Evolutionary conservation across 805 yeast species (phyloP).

Genomic region (Myxozyma geophila): DNA sequence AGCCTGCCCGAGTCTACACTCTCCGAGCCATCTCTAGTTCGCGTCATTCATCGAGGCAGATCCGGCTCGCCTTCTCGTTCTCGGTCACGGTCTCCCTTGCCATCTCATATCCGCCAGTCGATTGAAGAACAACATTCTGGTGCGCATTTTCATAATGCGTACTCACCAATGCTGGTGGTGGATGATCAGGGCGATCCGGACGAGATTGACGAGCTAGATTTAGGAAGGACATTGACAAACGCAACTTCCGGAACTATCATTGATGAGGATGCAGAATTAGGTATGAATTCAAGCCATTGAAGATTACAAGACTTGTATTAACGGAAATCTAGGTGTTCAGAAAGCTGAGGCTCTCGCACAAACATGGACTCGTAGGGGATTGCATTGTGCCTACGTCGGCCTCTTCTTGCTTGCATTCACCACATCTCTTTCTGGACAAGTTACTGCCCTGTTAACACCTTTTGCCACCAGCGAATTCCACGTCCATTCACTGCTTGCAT

Average conservation of each 20-base stretch:
- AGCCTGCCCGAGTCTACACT: not conserved
- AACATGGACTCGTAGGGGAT: constrained; percentile 33
- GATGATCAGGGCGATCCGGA: not conserved
- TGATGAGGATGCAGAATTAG: constrained; percentile 21
- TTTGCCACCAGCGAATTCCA: constrained; percentile 50
- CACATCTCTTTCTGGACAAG: constrained; percentile 38
- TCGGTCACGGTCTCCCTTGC: constrained; percentile 5
- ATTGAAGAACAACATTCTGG: constrained; percentile 10
- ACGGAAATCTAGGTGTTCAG: constrained; percentile 22
- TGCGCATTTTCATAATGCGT: constrained; percentile 23
- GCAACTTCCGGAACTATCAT: constrained; percentile 4
- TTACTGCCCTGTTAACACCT: constrained; percentile 42
- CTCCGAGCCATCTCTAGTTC: not conserved
- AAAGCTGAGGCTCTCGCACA: constrained; percentile 30
- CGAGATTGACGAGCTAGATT: constrained; percentile 1
- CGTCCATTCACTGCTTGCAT: constrained; percentile 50
- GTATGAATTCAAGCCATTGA: not conserved
- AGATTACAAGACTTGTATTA: too few relatives aligned
- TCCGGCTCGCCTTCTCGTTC: constrained; percentile 6
- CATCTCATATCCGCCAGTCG: not conserved
- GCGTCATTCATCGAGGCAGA: not conserved
- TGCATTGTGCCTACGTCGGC: constrained; percentile 34
- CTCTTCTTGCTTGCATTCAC: constrained; percentile 38
- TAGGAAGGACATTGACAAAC: constrained; percentile 4
- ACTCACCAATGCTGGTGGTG: constrained; percentile 14